Conservation (phyloP, 2,329 filamentous ascomycete genomes). For the Xylaria sp. region DNA sequence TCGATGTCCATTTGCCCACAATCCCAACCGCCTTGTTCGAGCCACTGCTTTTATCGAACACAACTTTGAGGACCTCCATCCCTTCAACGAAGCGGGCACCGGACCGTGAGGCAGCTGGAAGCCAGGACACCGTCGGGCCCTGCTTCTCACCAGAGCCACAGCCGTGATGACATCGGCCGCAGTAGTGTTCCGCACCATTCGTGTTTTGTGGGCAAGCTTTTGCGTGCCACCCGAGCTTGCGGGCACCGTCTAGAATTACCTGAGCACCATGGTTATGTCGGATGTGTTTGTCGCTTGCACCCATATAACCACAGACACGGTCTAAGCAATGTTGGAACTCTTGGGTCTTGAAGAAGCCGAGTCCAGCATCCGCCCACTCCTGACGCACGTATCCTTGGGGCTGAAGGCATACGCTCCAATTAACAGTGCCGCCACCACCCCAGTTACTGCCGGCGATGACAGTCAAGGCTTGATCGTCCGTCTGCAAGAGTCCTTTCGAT, state of each 20-base stretch:
- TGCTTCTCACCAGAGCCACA: constrained; percentile 66
- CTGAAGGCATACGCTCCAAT: constrained; percentile 61
- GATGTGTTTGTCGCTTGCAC: constrained; percentile 45
- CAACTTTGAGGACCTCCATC: constrained; percentile 58
- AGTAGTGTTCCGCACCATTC: constrained; percentile 65
- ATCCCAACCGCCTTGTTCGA: constrained; percentile 71
- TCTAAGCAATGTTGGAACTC: constrained; percentile 67
- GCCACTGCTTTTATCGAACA: constrained; percentile 62
- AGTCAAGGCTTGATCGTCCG: constrained; percentile 56
- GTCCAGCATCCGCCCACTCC: constrained; percentile 67
- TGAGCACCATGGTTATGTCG: constrained; percentile 68
- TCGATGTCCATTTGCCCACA: constrained; percentile 74
- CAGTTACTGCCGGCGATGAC: constrained; percentile 66
- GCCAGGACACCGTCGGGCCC: constrained; percentile 69
- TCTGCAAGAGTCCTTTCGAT: constrained; percentile 54
- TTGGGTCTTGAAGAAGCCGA: constrained; percentile 67
- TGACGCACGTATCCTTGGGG: constrained; percentile 68
- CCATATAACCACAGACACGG: constrained; percentile 49
- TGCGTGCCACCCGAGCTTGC: constrained; percentile 67
- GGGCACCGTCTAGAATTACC: constrained; percentile 67
- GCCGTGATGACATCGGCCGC: constrained; percentile 52
- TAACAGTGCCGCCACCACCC: constrained; percentile 76
- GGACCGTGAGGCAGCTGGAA: constrained; percentile 69
- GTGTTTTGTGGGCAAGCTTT: constrained; percentile 73
- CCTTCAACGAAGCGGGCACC: constrained; percentile 74